Percentiles rank a stretch among this genome's conserved stretches.
These are phyloP conservation scores for Nematodospora valgi DNA, from an alignment of 805 yeast genomes.

Conservation along the genomic window DNA sequence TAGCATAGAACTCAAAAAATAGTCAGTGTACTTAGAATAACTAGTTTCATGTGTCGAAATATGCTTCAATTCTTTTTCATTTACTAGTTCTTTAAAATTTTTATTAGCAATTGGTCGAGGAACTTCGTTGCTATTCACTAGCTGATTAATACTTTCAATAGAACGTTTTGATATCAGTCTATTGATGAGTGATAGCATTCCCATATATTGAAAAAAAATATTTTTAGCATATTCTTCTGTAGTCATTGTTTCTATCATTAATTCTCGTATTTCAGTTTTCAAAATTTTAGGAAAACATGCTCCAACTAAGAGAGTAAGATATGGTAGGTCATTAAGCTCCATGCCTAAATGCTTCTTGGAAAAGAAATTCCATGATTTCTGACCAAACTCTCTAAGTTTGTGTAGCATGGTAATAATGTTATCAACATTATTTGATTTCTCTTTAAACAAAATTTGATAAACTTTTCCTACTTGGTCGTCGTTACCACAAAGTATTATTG, in stretches of 20 bases:
- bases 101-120: too few species aligned
- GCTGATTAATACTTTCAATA: too few species aligned
- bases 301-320: neutral
- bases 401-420: neutral
- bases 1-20: too few species aligned
- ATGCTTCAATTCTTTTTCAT: too few species aligned
- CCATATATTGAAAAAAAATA: constrained; percentile 4
- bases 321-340: too few species aligned
- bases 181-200: constrained; percentile 3
- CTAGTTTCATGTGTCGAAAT: too few species aligned
- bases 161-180: too few species aligned
- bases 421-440: neutral
- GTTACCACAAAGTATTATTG: constrained; percentile 5
- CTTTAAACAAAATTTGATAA: neutral
- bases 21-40: too few species aligned
- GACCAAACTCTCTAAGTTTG: constrained; percentile 1
- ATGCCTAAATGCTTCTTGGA: neutral
- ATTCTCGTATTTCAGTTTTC: neutral
- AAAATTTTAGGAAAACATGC: constrained; percentile 3
- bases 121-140: too few species aligned
- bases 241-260: neutral
- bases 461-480: neutral
- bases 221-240: neutral
- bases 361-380: neutral
- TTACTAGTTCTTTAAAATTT: too few species aligned